phyloP scores from a whole-genome alignment of 2,329 filamentous ascomycete genomes.

The Trichoderma gracile region DNA sequence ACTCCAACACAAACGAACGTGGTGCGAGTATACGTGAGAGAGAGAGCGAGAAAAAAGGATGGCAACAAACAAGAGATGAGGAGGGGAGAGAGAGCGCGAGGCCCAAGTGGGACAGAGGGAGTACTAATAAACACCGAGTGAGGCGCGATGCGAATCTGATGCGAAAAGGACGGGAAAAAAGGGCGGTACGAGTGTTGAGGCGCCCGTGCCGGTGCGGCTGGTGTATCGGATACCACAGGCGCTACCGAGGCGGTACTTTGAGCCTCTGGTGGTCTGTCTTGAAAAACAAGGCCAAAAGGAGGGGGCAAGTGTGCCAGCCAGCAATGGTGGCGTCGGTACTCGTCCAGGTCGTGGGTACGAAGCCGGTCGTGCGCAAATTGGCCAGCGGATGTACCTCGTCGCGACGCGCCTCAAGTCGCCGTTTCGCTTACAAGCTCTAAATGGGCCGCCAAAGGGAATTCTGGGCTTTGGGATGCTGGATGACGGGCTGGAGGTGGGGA shows the following conservation, averaged over 20 bases:
- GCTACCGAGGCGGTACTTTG: neutral
- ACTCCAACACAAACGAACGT: slow-evolving; percentile 5
- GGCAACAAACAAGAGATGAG: slow-evolving; percentile 13
- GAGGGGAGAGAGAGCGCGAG: slow-evolving; percentile 16
- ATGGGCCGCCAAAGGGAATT: neutral
- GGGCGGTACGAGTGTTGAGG: slow-evolving; percentile 12
- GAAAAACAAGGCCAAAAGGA: neutral
- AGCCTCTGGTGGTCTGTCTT: neutral
- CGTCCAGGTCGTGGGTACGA: neutral
- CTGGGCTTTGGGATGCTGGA: neutral
- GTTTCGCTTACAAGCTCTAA: slow-evolving; percentile 1
- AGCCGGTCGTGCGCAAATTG: slow-evolving; percentile 1
- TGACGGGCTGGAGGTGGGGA: neutral
- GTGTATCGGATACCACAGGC: neutral
- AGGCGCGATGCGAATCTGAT: slow-evolving; percentile 14
- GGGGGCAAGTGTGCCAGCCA: neutral
- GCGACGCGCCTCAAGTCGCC: slow-evolving; percentile 9
- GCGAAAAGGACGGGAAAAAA: slow-evolving; percentile 2
- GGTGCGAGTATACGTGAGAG: neutral
- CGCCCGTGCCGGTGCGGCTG: neutral
- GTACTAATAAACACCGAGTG: slow-evolving; percentile 22
- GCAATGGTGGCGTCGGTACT: neutral
- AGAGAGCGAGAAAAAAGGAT: neutral
- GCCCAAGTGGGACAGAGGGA: slow-evolving; percentile 18
- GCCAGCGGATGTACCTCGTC: neutral